Percentiles rank a stretch among this genome's conserved stretches.
Evolutionary conservation across 2,329 filamentous ascomycete genomes (phyloP).

Genomic region (Chrysosporium queenslandicum): DNA sequence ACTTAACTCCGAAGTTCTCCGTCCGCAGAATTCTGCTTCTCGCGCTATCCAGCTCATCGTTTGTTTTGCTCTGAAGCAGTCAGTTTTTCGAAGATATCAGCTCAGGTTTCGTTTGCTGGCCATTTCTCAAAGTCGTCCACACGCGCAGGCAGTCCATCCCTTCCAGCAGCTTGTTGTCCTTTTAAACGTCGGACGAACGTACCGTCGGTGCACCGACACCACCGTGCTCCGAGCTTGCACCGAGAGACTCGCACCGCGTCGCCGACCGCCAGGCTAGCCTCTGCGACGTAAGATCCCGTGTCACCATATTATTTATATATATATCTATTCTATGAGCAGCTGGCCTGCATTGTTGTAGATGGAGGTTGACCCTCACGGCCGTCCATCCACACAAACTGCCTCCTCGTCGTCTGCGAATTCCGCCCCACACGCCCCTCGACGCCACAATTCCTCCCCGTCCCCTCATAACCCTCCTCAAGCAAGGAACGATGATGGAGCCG

Average conservation of each 20-base stretch:
- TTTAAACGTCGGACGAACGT: background rate
- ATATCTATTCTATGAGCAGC: constrained; percentile 1
- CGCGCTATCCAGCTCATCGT: too few species aligned
- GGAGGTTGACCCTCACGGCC: background rate
- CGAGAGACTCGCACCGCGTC: background rate
- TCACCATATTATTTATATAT: too few species aligned
- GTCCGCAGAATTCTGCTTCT: too few species aligned
- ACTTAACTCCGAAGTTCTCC: too few species aligned
- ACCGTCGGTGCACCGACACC: constrained; percentile 3
- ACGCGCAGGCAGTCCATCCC: too few species aligned
- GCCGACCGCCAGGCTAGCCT: background rate
- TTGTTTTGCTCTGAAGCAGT: too few species aligned
- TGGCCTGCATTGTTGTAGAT: constrained; percentile 1
- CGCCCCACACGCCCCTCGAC: background rate
- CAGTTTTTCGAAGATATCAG: too few species aligned
- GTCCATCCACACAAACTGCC: background rate
- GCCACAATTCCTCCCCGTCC: background rate
- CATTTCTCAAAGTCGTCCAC: too few species aligned
- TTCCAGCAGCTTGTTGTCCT: too few species aligned
- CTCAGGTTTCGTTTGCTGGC: too few species aligned
- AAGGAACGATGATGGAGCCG: background rate
- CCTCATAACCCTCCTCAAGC: background rate
- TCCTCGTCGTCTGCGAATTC: background rate
- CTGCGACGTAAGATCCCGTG: background rate
- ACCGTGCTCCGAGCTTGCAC: constrained; percentile 1